These are phyloP conservation scores for Pseudotsuga menziesii DNA, from an alignment of 75 land plant genomes.

Conservation along the genomic window DNA sequence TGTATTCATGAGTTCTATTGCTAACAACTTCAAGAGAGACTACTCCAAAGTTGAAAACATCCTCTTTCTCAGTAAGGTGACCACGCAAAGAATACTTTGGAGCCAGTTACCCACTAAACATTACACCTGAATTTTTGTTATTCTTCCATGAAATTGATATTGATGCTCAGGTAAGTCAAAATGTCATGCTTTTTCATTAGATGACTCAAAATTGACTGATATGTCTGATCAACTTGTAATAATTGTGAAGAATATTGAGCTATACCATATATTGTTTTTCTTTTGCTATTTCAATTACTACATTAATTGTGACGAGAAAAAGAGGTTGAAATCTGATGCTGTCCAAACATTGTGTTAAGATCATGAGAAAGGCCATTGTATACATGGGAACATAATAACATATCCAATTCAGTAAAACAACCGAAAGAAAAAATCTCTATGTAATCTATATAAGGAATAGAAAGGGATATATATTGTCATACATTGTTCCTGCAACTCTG, in stretches of 20 bases:
- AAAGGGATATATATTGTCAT: neutral
- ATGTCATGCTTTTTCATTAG: neutral
- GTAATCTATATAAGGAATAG: neutral
- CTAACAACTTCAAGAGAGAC: conserved; percentile 29
- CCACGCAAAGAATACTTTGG: conserved; percentile 46
- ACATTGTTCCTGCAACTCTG: conserved; percentile 45
- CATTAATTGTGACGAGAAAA: neutral
- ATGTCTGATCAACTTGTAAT: neutral
- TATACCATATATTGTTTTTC: neutral
- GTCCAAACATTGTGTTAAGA: neutral
- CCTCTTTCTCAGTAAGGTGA: conserved; percentile 33
- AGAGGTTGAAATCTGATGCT: neutral
- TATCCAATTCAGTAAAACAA: neutral
- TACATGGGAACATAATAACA: neutral
- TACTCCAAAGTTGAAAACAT: conserved; percentile 44
- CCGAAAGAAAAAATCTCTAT: neutral
- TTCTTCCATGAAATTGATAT: neutral
- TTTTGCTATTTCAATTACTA: neutral
- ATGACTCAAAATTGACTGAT: neutral
- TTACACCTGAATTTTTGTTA: neutral
- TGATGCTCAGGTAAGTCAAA: neutral
- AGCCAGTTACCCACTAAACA: conserved; percentile 32
- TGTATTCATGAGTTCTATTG: conserved; percentile 5
- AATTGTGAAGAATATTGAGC: neutral
- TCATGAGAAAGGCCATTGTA: neutral